Evolutionary conservation across 1,284 basidiomycete genomes (phyloP).

Genomic region (Puccinia polysora): DNA sequence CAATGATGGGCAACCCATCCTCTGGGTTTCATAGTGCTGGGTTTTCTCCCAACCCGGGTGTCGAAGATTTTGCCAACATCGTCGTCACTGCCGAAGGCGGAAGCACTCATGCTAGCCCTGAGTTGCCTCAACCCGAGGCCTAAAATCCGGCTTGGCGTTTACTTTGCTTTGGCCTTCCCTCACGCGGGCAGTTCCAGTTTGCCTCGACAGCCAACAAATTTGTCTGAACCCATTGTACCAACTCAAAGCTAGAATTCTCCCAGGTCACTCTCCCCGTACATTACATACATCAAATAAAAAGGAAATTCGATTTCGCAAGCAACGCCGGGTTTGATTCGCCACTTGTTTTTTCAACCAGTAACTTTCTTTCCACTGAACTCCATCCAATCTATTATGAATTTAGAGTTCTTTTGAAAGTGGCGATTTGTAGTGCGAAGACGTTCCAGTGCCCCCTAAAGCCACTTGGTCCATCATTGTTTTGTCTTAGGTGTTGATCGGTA

Average conservation of each 20-base stretch:
- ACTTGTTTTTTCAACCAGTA: slow-evolving; percentile 23
- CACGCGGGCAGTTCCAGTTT: background rate
- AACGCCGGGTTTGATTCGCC: slow-evolving; percentile 33
- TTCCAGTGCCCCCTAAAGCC: no score
- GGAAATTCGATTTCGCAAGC: slow-evolving; percentile 36
- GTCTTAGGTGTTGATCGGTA: no score
- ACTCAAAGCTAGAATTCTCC: background rate
- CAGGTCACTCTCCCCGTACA: background rate
- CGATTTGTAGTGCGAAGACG: slow-evolving; percentile 25
- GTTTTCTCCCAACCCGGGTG: slow-evolving; percentile 33
- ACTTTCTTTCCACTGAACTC: slow-evolving; percentile 22
- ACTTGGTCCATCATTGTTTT: no score
- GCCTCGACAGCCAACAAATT: background rate
- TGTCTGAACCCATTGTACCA: slow-evolving; percentile 21
- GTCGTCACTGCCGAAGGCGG: slow-evolving; percentile 42
- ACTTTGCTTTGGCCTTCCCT: background rate
- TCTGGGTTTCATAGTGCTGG: slow-evolving; percentile 30
- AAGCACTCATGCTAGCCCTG: slow-evolving; percentile 34
- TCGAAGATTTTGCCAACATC: slow-evolving; percentile 39
- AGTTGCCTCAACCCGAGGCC: slow-evolving; percentile 31
- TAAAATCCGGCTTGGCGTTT: background rate
- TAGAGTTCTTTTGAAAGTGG: slow-evolving; percentile 21
- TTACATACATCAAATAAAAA: background rate
- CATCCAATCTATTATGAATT: background rate
- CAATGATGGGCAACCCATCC: slow-evolving; percentile 34